Percentiles rank a stretch among this genome's conserved stretches.
Conservation (phyloP, 1,284 basidiomycete species). For the Schizophyllum commune region DNA sequence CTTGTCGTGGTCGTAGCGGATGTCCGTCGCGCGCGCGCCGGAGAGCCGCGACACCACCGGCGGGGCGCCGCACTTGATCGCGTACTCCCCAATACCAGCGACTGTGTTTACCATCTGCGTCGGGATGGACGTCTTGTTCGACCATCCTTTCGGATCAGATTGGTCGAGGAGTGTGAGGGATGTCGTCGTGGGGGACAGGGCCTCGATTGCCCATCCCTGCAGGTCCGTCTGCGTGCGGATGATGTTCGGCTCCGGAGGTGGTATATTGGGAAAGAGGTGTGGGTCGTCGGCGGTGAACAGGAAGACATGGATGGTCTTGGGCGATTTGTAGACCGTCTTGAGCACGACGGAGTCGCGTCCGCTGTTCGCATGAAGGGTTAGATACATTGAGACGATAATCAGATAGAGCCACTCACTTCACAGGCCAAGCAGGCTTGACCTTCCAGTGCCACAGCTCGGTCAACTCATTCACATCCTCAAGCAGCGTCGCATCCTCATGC, state of each 20-base stretch:
- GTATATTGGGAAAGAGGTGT: constrained; percentile 77
- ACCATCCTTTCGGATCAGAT: constrained; percentile 96
- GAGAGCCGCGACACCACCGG: constrained; percentile 81
- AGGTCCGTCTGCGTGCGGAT: constrained; percentile 95
- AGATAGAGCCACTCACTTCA: constrained; percentile 52
- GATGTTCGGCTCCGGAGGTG: constrained; percentile 62
- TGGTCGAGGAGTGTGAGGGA: constrained; percentile 94
- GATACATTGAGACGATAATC: constrained; percentile 5
- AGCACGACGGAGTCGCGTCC: constrained; percentile 88
- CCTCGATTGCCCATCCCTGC: constrained; percentile 96
- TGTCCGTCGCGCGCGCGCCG: constrained; percentile 69
- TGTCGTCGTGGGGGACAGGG: constrained; percentile 91
- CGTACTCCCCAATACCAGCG: constrained; percentile 88
- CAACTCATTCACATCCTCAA: constrained; percentile 90
- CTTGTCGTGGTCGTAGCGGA: constrained; percentile 86
- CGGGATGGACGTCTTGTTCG: constrained; percentile 90
- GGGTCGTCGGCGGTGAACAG: constrained; percentile 91
- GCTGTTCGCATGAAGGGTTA: constrained; percentile 29
- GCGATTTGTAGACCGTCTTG: constrained; percentile 96
- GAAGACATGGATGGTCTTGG: constrained; percentile 92
- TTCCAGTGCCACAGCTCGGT: constrained; percentile 91
- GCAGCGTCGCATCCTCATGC: constrained; percentile 75
- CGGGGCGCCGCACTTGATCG: constrained; percentile 92
- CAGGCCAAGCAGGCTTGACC: constrained; percentile 86
- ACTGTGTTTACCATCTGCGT: constrained; percentile 84